These are phyloP conservation scores for Suillus clintonianus DNA, from an alignment of 768 basidiomycete genomes.

Conservation along the genomic window DNA sequence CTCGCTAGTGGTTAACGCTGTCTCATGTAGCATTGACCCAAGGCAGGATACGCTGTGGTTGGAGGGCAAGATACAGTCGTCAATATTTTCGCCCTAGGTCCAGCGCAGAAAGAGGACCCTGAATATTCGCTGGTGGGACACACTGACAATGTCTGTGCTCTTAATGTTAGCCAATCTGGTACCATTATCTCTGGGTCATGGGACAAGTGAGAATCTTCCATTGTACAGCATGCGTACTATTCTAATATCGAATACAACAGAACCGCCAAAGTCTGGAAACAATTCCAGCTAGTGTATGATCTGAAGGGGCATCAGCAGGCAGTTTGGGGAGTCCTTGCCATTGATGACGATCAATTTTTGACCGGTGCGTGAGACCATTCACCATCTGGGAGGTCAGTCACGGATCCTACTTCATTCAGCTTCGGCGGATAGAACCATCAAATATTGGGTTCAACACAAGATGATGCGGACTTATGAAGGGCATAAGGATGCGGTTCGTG, in stretches of 20 bases:
- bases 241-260: conserved; percentile 40
- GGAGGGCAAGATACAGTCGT: conserved; percentile 90
- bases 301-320: conserved; percentile 87
- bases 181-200: conserved; percentile 92
- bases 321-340: conserved; percentile 88
- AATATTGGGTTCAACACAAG: conserved; percentile 82
- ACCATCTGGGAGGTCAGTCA: neutral
- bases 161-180: conserved; percentile 70
- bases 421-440: conserved; percentile 95
- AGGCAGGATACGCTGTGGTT: conserved; percentile 77
- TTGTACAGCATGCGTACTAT: neutral
- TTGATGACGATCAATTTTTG: conserved; percentile 75
- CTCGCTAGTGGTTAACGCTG: conserved; percentile 2
- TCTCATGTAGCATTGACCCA: conserved; percentile 7
- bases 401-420: conserved; percentile 44
- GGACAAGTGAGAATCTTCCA: conserved; percentile 71
- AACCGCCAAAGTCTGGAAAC: conserved; percentile 92
- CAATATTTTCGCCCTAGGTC: conserved; percentile 74
- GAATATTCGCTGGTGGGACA: conserved; percentile 86
- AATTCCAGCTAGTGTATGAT: conserved; percentile 69
- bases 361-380: conserved; percentile 59
- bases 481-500: conserved; percentile 91
- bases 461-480: conserved; percentile 75
- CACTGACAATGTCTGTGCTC: conserved; percentile 84
- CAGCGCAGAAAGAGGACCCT: conserved; percentile 64